A percentile compares a stretch with the other conserved stretches of the same genome.
These are phyloP conservation scores for Mediolabrus comicus DNA, from an alignment of 108 stramenopile genomes.

Conservation along the genomic window DNA sequence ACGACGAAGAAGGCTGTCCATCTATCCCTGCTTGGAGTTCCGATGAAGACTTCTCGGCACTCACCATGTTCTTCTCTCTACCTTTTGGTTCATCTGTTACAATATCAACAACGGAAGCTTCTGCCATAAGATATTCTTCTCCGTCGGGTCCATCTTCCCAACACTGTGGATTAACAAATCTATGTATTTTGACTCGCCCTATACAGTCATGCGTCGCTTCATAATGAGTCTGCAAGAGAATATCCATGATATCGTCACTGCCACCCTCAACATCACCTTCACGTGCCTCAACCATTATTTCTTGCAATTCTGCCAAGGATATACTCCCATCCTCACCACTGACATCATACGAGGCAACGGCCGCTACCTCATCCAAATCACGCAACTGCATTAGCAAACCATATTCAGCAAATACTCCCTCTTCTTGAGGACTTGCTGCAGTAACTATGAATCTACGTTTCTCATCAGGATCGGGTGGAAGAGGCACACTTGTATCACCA, in stretches of 20 bases:
- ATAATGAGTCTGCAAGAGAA: conserved; percentile 36
- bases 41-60: not conserved
- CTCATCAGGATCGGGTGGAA: conserved; percentile 30
- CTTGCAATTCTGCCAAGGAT: conserved; percentile 25
- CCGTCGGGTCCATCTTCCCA: conserved; percentile 28
- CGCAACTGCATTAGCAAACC: conserved; percentile 28
- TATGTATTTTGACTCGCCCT: conserved; percentile 34
- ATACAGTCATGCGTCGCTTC: conserved; percentile 45
- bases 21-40: not conserved
- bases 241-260: conserved; percentile 26
- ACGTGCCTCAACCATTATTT: conserved; percentile 6
- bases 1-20: not conserved
- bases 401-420: conserved; percentile 40
- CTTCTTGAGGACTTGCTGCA: conserved; percentile 22
- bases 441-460: conserved; percentile 36
- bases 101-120: conserved; percentile 37
- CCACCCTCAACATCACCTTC: conserved; percentile 4
- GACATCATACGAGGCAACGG: conserved; percentile 13
- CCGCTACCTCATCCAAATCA: conserved; percentile 38
- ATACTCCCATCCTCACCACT: conserved; percentile 8
- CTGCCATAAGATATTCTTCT: conserved; percentile 43
- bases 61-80: not conserved
- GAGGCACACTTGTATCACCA: not conserved
- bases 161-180: conserved; percentile 36
- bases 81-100: conserved; percentile 8